Conservation (phyloP, 768 basidiomycete genomes). For the Lactarius deliciosus region DNA sequence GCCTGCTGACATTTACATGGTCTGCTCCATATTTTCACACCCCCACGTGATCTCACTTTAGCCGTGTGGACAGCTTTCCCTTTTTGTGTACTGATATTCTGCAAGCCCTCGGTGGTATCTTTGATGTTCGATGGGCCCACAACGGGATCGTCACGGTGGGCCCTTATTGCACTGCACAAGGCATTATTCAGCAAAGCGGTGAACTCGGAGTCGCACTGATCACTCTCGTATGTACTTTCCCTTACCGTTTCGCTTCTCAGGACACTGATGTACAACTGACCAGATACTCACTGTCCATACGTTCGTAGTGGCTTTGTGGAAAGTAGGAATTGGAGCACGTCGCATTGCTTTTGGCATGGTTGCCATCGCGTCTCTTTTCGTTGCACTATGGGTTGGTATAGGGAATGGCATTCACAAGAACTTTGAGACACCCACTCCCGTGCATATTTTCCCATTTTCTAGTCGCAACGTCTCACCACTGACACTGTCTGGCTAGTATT, state of each 20-base stretch:
- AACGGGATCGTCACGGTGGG: conserved; percentile 38
- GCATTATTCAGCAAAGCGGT: conserved; percentile 43
- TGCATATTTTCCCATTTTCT: conserved; percentile 16
- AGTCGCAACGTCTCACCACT: background rate
- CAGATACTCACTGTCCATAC: conserved; percentile 41
- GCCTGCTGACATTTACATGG: conserved; percentile 46
- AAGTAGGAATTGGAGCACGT: conserved; percentile 35
- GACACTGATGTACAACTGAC: conserved; percentile 32
- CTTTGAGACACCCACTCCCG: conserved; percentile 41
- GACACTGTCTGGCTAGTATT: conserved; percentile 31
- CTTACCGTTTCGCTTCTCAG: background rate
- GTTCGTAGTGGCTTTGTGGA: conserved; percentile 41
- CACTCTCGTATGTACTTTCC: conserved; percentile 40
- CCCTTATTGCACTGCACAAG: conserved; percentile 41
- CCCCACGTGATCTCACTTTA: conserved; percentile 15
- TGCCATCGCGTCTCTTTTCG: conserved; percentile 13
- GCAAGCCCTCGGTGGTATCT: conserved; percentile 41
- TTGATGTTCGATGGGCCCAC: conserved; percentile 42
- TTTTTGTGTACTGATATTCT: conserved; percentile 38
- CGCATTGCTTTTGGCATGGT: conserved; percentile 30
- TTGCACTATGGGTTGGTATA: conserved; percentile 41
- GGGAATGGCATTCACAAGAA: conserved; percentile 30
- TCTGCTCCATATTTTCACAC: conserved; percentile 20
- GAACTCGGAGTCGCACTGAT: conserved; percentile 44
- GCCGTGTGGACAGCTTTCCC: conserved; percentile 31